Evolutionary conservation across 2,329 filamentous ascomycete species (phyloP).

Genomic region (Venturia asperata): DNA sequence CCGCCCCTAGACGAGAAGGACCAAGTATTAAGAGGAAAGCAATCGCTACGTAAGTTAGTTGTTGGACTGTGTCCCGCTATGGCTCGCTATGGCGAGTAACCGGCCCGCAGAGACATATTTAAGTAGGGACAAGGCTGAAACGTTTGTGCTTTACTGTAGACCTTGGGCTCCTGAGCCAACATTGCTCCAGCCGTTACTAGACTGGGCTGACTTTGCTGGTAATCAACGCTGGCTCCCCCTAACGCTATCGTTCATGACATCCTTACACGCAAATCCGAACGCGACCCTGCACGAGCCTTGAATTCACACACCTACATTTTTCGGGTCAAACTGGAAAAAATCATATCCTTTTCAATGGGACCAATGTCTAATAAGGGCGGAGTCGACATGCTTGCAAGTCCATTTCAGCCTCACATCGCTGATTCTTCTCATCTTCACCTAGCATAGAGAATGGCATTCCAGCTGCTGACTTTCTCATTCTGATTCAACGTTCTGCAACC

Average conservation of each 20-base stretch:
- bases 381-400: not conserved
- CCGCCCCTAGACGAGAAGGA: not conserved
- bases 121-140: not conserved
- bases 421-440: not conserved
- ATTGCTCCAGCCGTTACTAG: too few species aligned
- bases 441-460: too few species aligned
- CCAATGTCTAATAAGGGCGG: not conserved
- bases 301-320: too few species aligned
- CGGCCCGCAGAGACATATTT: not conserved
- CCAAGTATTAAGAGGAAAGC: not conserved
- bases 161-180: too few species aligned
- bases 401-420: not conserved
- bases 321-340: not conserved
- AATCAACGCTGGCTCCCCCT: too few species aligned
- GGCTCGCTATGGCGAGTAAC: not conserved
- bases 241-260: too few species aligned
- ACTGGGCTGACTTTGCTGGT: too few species aligned
- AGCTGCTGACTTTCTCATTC: not conserved
- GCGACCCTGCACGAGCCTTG: too few species aligned
- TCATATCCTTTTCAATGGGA: not conserved
- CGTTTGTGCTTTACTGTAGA: too few species aligned
- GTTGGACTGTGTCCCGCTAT: not conserved
- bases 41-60: not conserved
- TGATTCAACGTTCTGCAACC: conserved; percentile 48
- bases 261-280: too few species aligned